These are phyloP conservation scores for Papiliotrema laurentii DNA, from an alignment of 1,284 basidiomycete species.

Conservation along the genomic window DNA sequence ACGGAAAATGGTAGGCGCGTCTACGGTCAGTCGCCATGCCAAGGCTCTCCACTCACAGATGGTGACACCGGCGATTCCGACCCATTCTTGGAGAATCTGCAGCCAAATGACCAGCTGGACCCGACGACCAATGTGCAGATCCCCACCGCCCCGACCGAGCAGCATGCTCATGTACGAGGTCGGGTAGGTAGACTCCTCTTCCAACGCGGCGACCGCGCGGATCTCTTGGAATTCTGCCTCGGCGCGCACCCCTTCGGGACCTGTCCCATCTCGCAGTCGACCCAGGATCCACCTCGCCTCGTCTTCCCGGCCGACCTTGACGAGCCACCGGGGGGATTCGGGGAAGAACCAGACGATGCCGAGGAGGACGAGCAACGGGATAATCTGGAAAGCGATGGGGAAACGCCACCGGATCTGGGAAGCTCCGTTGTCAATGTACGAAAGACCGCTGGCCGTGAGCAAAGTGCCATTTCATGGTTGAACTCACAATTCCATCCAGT, in stretches of 20 bases:
- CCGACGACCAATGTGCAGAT: conserved; percentile 7
- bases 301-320: conserved; percentile 13
- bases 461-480: background rate
- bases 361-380: conserved; percentile 2
- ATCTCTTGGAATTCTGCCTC: conserved; percentile 10
- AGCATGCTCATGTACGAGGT: conserved; percentile 16
- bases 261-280: conserved; percentile 5
- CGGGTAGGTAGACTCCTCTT: conserved; percentile 5
- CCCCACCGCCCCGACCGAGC: conserved; percentile 6
- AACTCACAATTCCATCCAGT: conserved; percentile 9
- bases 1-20: conserved; percentile 21
- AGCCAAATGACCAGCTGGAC: conserved; percentile 32
- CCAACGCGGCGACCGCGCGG: conserved; percentile 3
- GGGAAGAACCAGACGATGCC: conserved; percentile 3
- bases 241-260: conserved; percentile 1
- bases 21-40: conserved; percentile 5
- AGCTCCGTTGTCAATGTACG: conserved; percentile 5
- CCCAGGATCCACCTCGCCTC: conserved; percentile 2
- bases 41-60: conserved; percentile 12
- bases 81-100: conserved; percentile 38
- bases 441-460: conserved; percentile 5
- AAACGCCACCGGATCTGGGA: conserved; percentile 9
- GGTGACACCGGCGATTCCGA: conserved; percentile 34
- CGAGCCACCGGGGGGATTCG: conserved; percentile 15
- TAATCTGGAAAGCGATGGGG: conserved; percentile 8